These are phyloP conservation scores for Aspergillus pseudoviridinutans DNA, from an alignment of 2,329 filamentous ascomycete species.

Conservation along the genomic window DNA sequence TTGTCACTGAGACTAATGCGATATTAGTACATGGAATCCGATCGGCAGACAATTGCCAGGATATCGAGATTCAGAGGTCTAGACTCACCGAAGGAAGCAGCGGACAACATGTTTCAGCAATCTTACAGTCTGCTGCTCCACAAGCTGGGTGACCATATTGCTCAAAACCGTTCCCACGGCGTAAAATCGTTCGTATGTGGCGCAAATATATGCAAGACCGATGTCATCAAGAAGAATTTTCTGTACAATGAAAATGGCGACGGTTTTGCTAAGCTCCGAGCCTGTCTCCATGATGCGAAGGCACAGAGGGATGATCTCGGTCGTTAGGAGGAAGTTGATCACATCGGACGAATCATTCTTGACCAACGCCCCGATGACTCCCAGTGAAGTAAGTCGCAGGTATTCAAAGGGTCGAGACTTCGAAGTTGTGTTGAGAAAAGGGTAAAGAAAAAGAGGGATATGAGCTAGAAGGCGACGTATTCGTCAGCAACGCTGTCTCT, in stretches of 20 bases:
- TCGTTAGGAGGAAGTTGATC: conserved; percentile 97
- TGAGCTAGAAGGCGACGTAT: conserved; percentile 62
- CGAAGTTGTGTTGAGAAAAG: conserved; percentile 96
- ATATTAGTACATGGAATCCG: not conserved
- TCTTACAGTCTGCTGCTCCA: conserved; percentile 94
- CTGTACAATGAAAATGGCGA: conserved; percentile 98
- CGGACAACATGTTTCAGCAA: conserved; percentile 96
- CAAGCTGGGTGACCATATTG: conserved; percentile 97
- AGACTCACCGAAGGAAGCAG: conserved; percentile 82
- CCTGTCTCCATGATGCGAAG: conserved; percentile 99
- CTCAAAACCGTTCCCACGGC: conserved; percentile 94
- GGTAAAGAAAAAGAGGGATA: conserved; percentile 95
- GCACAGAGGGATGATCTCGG: conserved; percentile 96
- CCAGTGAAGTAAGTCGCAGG: conserved; percentile 87
- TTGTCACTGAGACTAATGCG: conserved; percentile 79
- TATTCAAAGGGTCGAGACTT: conserved; percentile 98
- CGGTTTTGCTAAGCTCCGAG: conserved; percentile 96
- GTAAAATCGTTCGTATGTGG: conserved; percentile 97
- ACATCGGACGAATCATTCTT: conserved; percentile 99
- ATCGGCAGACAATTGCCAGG: not conserved
- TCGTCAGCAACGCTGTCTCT: conserved; percentile 2
- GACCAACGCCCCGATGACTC: conserved; percentile 92
- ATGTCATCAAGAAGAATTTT: conserved; percentile 97
- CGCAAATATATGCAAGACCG: conserved; percentile 95
- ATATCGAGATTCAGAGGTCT: not conserved